Conservation (phyloP, 2,329 filamentous ascomycete species). For the Rhynchosporium secalis region DNA sequence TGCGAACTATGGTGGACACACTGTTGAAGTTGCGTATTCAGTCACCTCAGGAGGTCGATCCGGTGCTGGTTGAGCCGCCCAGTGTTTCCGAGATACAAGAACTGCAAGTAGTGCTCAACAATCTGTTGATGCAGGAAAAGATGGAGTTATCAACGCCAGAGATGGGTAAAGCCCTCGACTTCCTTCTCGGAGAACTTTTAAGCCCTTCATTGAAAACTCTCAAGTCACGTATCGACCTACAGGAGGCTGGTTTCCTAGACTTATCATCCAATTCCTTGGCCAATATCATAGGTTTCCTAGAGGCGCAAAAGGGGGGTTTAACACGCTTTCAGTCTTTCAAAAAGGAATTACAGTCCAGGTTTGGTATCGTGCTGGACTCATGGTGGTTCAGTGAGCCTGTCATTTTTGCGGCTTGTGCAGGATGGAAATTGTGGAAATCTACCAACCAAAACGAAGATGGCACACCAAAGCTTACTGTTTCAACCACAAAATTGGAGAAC, state of each 20-base stretch:
- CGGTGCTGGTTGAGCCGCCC: slow-evolving; percentile 5
- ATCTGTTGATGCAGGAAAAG: slow-evolving; percentile 13
- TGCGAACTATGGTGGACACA: not conserved
- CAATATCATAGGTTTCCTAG: slow-evolving; percentile 3
- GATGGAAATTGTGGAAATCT: slow-evolving; percentile 18
- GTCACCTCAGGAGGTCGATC: not conserved
- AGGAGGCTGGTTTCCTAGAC: not conserved
- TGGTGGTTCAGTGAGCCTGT: slow-evolving; percentile 14
- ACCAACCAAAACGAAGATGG: slow-evolving; percentile 5
- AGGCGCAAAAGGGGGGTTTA: not conserved
- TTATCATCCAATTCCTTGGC: not conserved
- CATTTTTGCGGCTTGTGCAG: slow-evolving; percentile 18
- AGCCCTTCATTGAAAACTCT: not conserved
- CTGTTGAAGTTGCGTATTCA: not conserved
- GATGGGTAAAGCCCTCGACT: slow-evolving; percentile 11
- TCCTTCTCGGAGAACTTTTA: slow-evolving; percentile 16
- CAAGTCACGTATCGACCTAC: slow-evolving; percentile 3
- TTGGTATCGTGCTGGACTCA: slow-evolving; percentile 16
- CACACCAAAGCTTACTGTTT: not conserved
- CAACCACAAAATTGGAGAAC: not conserved
- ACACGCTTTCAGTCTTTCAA: slow-evolving; percentile 10
- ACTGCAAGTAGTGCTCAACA: slow-evolving; percentile 26
- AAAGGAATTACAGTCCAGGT: not conserved
- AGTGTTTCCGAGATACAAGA: slow-evolving; percentile 15
- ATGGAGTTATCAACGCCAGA: not conserved